phyloP scores from a whole-genome alignment of 78 protist genomes.

The slime mould (Dictyostelium discoideum) region DNA sequence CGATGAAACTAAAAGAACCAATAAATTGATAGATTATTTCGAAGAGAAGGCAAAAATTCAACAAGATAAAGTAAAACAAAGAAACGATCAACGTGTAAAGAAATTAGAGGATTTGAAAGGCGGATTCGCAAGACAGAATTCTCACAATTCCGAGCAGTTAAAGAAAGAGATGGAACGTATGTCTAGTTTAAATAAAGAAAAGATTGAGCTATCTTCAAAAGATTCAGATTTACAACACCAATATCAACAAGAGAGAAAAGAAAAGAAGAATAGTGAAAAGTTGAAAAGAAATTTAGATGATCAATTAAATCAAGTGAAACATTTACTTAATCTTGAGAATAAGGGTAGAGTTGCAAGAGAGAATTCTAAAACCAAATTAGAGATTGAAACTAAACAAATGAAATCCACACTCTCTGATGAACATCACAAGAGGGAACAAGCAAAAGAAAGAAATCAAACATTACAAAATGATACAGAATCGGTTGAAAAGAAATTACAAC shows the following conservation, averaged over 20 bases:
- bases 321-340: conserved; percentile 14
- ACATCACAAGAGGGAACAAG: not conserved
- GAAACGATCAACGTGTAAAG: conserved; percentile 29
- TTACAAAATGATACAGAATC: not conserved
- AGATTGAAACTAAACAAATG: conserved; percentile 50
- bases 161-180: conserved; percentile 11
- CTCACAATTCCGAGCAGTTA: not conserved
- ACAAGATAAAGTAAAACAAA: conserved; percentile 18
- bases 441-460: not conserved
- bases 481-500: not conserved
- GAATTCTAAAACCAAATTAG: conserved; percentile 51
- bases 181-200: conserved; percentile 5
- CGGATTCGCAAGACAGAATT: conserved; percentile 12
- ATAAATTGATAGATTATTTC: conserved; percentile 10
- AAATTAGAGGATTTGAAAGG: conserved; percentile 50
- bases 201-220: not conserved
- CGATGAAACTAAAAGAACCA: conserved; percentile 42
- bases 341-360: conserved; percentile 12
- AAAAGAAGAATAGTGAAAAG: conserved; percentile 25
- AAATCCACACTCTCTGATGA: conserved; percentile 23
- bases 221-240: conserved; percentile 38
- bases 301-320: conserved; percentile 40
- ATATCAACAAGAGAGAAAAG: conserved; percentile 23
- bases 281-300: conserved; percentile 45
- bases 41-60: conserved; percentile 18